Base-by-base conservation (phyloP, 192 early-diverging fungal species). In the Podila horticola region DNA sequence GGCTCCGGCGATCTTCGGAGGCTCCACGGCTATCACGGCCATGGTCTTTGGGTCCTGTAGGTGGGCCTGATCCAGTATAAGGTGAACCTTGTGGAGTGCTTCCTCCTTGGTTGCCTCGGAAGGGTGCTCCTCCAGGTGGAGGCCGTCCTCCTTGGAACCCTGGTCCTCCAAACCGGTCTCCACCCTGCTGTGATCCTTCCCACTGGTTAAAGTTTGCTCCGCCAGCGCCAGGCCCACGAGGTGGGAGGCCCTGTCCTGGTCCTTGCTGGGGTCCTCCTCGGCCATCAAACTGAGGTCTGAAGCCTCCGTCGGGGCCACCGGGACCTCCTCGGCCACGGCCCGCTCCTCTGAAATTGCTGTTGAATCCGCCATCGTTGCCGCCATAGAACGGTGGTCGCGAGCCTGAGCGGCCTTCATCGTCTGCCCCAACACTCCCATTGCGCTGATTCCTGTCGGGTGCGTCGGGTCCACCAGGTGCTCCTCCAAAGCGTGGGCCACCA, bases 141-240 rank as follows among this genome's bases (percentile, higher is more conserved):
- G 67, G 22, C 2, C 77, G 62, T 51, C 77, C 77, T 48, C 71
- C 77, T 31, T 72, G 66, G 34, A 81, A 81, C 2, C 66, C 70
- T 36, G 38, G 52, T 20, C 74, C 73, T 49, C 74, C 74, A 28
- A 33, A 61, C 59, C 59, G 52, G 9, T 55, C 52, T n/a, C 52
- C 50, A 6, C 50, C 22, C 17, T 55, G 52, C 17, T 61, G 59
- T 31, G 64, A 22, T 50, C 59, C 65, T 52, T 81, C 77, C 66
- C 66, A 73, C n/a, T 79, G 75, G 33, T 71, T 76, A 1, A 66
- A 58, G 22, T 66, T 66, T 17, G 41, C 28, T 67, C 68, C 68
- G 19, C 64, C 51, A 26, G 34, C 68, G 10, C 64, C 51, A 20
- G 49, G 38, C 26, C 62, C 67, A 15, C 52, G 52, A 13, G 59